A percentile compares a stretch with the other conserved stretches of the same genome.
Evolutionary conservation across 2,329 filamentous ascomycete genomes (phyloP).

Genomic region (Cladosporium sp.): DNA sequence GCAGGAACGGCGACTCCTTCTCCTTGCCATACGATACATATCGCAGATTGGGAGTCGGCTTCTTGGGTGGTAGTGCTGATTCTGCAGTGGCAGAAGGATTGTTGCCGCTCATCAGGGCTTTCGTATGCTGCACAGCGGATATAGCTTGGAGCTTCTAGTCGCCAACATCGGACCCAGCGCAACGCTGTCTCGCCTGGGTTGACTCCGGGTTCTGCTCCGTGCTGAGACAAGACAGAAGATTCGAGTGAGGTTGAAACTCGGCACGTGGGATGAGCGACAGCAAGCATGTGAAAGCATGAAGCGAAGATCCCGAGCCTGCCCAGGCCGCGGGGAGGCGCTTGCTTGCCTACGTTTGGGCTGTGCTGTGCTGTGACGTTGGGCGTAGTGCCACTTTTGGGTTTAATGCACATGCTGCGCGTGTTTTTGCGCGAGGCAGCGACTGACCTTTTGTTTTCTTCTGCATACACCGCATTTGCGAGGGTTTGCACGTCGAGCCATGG

Average conservation of each 20-base stretch:
- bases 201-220: background rate
- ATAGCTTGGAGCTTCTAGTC: background rate
- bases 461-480: background rate
- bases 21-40: constrained; percentile 61
- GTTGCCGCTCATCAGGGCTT: constrained; percentile 16
- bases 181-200: constrained; percentile 5
- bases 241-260: background rate
- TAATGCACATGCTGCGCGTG: constrained; percentile 8
- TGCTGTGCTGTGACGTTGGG: constrained; percentile 9
- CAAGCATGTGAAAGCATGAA: constrained; percentile 14
- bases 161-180: constrained; percentile 2
- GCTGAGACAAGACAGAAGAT: background rate
- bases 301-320: background rate
- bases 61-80: background rate
- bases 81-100: constrained; percentile 11
- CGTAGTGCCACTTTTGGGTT: constrained; percentile 6
- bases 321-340: background rate
- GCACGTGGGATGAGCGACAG: constrained; percentile 8
- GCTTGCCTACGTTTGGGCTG: constrained; percentile 3
- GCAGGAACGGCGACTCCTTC: constrained; percentile 68
- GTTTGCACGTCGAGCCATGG: constrained; percentile 26
- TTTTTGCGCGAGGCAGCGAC: background rate
- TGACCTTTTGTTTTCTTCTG: background rate
- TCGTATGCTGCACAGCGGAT: constrained; percentile 1
- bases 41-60: constrained; percentile 38